Conservation (phyloP, 2,329 filamentous ascomycete genomes). For the Botrytis sinoallii region DNA sequence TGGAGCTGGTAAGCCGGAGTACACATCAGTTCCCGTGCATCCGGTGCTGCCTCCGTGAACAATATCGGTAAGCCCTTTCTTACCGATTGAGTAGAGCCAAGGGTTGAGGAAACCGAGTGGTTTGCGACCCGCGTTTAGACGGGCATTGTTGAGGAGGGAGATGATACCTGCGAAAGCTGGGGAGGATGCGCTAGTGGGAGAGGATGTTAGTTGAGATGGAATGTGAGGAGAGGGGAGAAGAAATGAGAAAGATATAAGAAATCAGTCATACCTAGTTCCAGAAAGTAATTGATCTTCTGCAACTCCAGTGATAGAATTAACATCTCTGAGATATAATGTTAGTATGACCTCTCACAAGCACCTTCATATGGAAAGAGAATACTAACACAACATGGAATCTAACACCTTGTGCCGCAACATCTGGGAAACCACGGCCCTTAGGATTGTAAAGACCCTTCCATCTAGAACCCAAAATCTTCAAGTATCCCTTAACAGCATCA, state of each 20-base stretch:
- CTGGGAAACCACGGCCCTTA: slow-evolving; percentile 52
- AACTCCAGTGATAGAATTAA: slow-evolving; percentile 45
- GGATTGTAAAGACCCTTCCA: slow-evolving; percentile 48
- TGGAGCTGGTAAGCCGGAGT: slow-evolving; percentile 25
- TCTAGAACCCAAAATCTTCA: slow-evolving; percentile 41
- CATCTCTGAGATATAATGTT: slow-evolving; percentile 18
- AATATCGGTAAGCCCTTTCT: slow-evolving; percentile 49
- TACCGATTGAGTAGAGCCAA: slow-evolving; percentile 52
- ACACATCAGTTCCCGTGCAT: slow-evolving; percentile 33
- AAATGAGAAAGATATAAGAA: neutral
- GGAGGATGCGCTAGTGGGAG: slow-evolving; percentile 46
- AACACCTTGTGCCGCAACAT: slow-evolving; percentile 55
- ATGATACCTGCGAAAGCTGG: slow-evolving; percentile 59
- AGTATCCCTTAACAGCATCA: slow-evolving; percentile 44
- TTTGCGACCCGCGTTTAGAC: slow-evolving; percentile 47
- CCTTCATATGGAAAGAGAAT: neutral
- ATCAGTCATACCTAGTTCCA: slow-evolving; percentile 26
- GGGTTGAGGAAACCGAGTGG: slow-evolving; percentile 57
- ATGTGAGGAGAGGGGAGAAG: neutral
- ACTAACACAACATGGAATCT: slow-evolving; percentile 45
- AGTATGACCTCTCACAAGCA: neutral
- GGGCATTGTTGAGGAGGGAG: slow-evolving; percentile 60
- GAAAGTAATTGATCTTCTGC: slow-evolving; percentile 19
- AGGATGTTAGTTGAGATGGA: neutral
- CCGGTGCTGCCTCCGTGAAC: slow-evolving; percentile 40